A percentile compares a stretch with the other conserved stretches of the same genome.
phyloP scores from a whole-genome alignment of 345 rosid species.

The Nephelium lappaceum region DNA sequence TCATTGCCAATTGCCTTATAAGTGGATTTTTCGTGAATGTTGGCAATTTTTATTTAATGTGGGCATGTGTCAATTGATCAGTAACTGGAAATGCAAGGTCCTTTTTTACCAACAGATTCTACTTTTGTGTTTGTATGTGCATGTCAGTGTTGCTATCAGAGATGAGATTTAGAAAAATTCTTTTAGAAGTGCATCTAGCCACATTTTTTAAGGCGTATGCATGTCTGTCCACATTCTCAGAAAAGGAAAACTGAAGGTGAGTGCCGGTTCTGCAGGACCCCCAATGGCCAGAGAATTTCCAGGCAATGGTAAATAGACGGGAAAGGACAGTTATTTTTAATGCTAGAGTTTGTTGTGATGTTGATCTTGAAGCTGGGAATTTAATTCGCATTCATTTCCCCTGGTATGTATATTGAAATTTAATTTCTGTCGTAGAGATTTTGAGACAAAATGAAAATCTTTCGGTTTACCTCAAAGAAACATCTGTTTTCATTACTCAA shows the following conservation, averaged over 20 bases:
- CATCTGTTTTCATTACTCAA: constrained; percentile 4
- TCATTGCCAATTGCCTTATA: background rate
- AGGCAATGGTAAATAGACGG: constrained; percentile 29
- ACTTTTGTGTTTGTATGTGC: background rate
- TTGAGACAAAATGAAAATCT: background rate
- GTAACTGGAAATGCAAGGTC: background rate
- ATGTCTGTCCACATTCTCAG: background rate
- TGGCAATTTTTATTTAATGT: background rate
- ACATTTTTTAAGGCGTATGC: constrained; percentile 5
- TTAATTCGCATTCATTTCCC: constrained; percentile 62
- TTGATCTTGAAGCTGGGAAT: constrained; percentile 80
- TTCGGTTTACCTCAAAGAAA: background rate
- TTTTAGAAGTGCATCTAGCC: background rate
- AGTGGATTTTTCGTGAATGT: background rate
- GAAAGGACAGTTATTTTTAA: constrained; percentile 63
- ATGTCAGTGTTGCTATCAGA: background rate
- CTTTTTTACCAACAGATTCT: background rate
- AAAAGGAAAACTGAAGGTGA: constrained; percentile 1
- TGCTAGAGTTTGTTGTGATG: constrained; percentile 69
- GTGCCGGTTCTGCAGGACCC: constrained; percentile 44
- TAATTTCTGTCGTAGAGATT: background rate
- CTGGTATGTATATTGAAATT: constrained; percentile 45
- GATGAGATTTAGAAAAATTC: background rate
- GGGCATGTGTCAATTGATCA: background rate
- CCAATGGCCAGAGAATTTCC: constrained; percentile 28